Evolutionary conservation across 805 yeast species (phyloP).

Genomic region (Schizosaccharomyces octosporus): DNA sequence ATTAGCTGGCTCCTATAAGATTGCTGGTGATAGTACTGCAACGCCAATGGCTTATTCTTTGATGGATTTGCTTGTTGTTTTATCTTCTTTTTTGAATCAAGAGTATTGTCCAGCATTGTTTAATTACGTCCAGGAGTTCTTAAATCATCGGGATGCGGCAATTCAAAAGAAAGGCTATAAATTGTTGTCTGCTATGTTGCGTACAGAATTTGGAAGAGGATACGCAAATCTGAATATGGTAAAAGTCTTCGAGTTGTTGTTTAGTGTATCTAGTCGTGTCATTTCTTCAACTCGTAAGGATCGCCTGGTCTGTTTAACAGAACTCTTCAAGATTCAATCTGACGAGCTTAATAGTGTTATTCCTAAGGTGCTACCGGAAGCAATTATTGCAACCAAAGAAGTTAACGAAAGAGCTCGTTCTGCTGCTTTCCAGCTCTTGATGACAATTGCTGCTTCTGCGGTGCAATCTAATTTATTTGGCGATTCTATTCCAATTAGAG

Average conservation of each 20-base stretch:
- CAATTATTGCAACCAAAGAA: conserved; percentile 74
- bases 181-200: conserved; percentile 35
- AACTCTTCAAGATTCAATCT: conserved; percentile 1
- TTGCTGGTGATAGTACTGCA: conserved; percentile 12
- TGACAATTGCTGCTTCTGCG: conserved; percentile 55
- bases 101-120: conserved; percentile 13
- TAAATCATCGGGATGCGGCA: conserved; percentile 4
- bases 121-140: conserved; percentile 17
- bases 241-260: conserved; percentile 21
- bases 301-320: not conserved
- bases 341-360: conserved; percentile 34
- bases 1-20: conserved; percentile 4
- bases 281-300: not conserved
- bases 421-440: conserved; percentile 46
- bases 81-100: conserved; percentile 44
- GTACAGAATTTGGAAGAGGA: conserved; percentile 35
- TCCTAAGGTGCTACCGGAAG: conserved; percentile 64
- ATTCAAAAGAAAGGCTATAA: conserved; percentile 8
- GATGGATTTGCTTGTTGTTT: conserved; percentile 72
- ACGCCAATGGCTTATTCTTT: conserved; percentile 52
- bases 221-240: conserved; percentile 28
- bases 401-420: conserved; percentile 79
- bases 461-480: conserved; percentile 31
- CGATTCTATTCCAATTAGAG: conserved; percentile 42
- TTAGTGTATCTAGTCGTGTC: not conserved